These are phyloP conservation scores for Capronia americana DNA, from an alignment of 2,329 filamentous ascomycete genomes.

Conservation along the genomic window DNA sequence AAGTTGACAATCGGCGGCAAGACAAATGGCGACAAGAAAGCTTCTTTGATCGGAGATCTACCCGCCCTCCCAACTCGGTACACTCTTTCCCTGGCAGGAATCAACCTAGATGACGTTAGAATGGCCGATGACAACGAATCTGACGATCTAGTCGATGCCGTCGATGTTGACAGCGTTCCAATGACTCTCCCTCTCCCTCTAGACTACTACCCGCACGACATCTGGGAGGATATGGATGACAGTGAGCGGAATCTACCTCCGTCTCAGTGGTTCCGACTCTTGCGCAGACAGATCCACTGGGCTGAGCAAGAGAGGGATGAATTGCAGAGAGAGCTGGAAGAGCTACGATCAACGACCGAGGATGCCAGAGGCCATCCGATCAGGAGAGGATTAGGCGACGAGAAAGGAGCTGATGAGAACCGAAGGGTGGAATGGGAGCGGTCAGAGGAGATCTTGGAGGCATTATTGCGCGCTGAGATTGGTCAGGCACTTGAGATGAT, in stretches of 20 bases:
- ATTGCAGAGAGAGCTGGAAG: conserved; percentile 46
- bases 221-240: conserved; percentile 51
- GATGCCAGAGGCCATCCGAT: conserved; percentile 35
- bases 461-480: conserved; percentile 31
- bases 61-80: conserved; percentile 38
- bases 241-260: conserved; percentile 52
- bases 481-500: conserved; percentile 29
- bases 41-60: conserved; percentile 34
- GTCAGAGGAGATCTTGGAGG: conserved; percentile 37
- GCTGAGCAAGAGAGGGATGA: conserved; percentile 51
- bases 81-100: conserved; percentile 28
- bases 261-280: conserved; percentile 52
- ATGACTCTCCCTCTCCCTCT: conserved; percentile 41
- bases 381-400: conserved; percentile 31
- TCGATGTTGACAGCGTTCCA: conserved; percentile 47
- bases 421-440: conserved; percentile 34
- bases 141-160: conserved; percentile 36
- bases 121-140: conserved; percentile 40
- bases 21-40: conserved; percentile 35
- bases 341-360: conserved; percentile 32
- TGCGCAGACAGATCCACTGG: conserved; percentile 57
- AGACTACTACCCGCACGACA: conserved; percentile 45
- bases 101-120: conserved; percentile 42
- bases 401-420: conserved; percentile 36
- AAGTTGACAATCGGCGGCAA: conserved; percentile 40